Base-by-base conservation (phyloP, 768 basidiomycete genomes). In the Sutorius australiensis region DNA sequence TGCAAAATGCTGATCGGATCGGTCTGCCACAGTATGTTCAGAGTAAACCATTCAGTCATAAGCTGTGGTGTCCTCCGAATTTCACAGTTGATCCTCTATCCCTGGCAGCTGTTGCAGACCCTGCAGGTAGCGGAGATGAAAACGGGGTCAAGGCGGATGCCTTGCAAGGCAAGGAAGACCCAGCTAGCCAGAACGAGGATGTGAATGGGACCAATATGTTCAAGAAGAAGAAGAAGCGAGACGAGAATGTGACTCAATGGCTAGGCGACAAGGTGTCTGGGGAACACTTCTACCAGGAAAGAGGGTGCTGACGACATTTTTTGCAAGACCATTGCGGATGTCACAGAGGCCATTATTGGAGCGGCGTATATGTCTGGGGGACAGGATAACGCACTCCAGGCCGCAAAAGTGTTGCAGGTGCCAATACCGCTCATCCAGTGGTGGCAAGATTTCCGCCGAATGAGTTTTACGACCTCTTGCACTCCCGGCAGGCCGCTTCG, bases 341-440 rank as follows among this genome's bases (percentile, higher is more conserved):
- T 92, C 39, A 80, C 82, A 9, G 92, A 94, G 69, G 89, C 92
- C 4, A 82, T 93, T 54, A 82, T 92, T 27, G 92, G 86, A 32
- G 91, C 90, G 16, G 89, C 87, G 5, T 92, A 84, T 64, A 73
- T 88, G 41, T 81, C 85, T 21, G 86, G 86, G 11, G 91, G 89
- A 48, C 74, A 77, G 45, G 85, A 88, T 48, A 67, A 71, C 17
- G 91, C 86, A 6, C 76, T 91, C 42, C 77, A 77, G 54, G 80
- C 77, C 21, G 77, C 80, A 39, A 89, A 87, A 63, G 77, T 77
- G 21, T 72, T 94, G 61, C 77, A 80, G 47, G 71, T 93, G 34
- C 82, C 84, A 1, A 71, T 91, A n/a, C 77, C 79, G 3, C 72
- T 77, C 58, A 71, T 90, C 49, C 79, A 81, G 51, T 75, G 75